These are phyloP conservation scores for Harrya chromipes DNA, from an alignment of 768 basidiomycete genomes.

Conservation along the genomic window DNA sequence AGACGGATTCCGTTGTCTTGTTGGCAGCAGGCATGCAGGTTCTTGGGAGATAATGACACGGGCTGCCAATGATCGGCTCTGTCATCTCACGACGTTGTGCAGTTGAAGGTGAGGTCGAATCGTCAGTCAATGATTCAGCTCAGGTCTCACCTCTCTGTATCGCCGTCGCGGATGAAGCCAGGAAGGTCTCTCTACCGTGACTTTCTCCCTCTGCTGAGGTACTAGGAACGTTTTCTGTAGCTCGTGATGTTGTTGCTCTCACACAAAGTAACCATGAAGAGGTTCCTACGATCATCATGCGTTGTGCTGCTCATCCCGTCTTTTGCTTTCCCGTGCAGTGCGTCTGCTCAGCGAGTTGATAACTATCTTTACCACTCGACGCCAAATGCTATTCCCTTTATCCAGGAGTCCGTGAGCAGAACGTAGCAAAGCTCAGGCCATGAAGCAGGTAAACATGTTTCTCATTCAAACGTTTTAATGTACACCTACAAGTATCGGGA, in stretches of 20 bases:
- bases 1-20: conserved; percentile 7
- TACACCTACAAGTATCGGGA: conserved; percentile 12
- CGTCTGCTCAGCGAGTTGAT: too few species aligned
- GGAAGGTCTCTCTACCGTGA: background rate
- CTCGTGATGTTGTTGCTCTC: too few species aligned
- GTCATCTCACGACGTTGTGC: background rate
- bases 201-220: too few species aligned
- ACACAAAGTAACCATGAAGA: too few species aligned
- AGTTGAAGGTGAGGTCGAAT: background rate
- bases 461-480: background rate
- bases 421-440: too few species aligned
- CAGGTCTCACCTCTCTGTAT: background rate
- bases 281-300: too few species aligned
- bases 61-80: background rate
- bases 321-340: too few species aligned
- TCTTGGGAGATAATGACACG: conserved; percentile 15
- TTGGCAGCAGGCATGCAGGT: conserved; percentile 20
- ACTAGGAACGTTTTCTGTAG: too few species aligned
- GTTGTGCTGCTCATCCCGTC: too few species aligned
- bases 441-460: too few species aligned
- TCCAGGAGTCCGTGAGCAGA: too few species aligned
- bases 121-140: background rate
- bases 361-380: background rate
- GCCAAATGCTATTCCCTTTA: background rate
- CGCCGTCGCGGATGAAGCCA: background rate